Evolutionary conservation across 2,329 filamentous ascomycete species (phyloP).

Genomic region (Apiospora aurea): DNA sequence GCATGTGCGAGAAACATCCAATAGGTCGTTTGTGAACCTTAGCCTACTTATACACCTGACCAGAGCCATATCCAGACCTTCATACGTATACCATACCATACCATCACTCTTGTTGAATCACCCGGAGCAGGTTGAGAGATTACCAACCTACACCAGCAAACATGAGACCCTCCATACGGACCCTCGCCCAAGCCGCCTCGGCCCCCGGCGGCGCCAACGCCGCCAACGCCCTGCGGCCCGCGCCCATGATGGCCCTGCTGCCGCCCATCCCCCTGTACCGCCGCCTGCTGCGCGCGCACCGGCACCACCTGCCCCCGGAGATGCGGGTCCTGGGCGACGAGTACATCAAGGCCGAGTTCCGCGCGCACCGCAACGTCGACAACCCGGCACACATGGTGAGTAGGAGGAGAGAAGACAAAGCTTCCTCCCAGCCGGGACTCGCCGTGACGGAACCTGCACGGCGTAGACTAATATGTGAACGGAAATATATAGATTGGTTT

Average conservation of each 20-base stretch:
- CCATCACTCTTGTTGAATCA: no score
- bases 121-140: not conserved
- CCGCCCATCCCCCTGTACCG: conserved; percentile 91
- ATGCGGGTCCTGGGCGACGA: conserved; percentile 86
- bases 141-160: not conserved
- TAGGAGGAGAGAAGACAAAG: conserved; percentile 49
- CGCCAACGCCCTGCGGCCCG: conserved; percentile 38
- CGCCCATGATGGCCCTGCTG: conserved; percentile 70
- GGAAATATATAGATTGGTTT: conserved; percentile 79
- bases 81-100: no score
- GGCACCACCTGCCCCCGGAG: conserved; percentile 76
- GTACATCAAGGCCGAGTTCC: conserved; percentile 93
- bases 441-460: no score
- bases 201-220: conserved; percentile 35
- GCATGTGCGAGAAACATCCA: not conserved
- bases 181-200: conserved; percentile 47
- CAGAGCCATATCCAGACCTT: no score
- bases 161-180: conserved; percentile 40
- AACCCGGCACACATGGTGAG: conserved; percentile 93
- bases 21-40: no score
- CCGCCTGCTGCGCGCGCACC: conserved; percentile 83
- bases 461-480: no score
- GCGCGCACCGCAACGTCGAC: conserved; percentile 81
- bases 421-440: no score
- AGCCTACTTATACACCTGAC: no score